Conservation (phyloP, 441 rosid species). For the Euphorbia celastroides region DNA sequence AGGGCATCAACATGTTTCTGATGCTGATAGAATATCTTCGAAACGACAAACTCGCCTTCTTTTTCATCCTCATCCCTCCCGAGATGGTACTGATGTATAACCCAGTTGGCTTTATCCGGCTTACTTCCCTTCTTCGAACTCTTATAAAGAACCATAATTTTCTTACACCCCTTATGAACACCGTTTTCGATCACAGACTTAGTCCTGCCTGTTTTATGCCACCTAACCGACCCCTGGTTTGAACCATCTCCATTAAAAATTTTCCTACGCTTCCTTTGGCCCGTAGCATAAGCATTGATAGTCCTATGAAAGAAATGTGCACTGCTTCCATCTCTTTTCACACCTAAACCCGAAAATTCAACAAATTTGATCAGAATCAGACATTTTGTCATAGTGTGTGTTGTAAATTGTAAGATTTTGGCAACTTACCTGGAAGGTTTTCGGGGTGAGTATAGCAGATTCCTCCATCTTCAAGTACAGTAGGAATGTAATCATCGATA, state of each 20-base stretch:
- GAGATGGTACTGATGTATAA: conserved; percentile 89
- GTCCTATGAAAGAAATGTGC: conserved; percentile 78
- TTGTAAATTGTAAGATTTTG: conserved; percentile 1
- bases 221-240: conserved; percentile 60
- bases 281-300: conserved; percentile 78
- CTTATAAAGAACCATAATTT: conserved; percentile 87
- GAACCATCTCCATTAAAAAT: conserved; percentile 38
- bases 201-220: conserved; percentile 98
- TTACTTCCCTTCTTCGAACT: conserved; percentile 61
- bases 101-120: conserved; percentile 80
- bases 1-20: conserved; percentile 39
- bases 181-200: conserved; percentile 57
- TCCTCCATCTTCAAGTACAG: conserved; percentile 59
- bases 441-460: conserved; percentile 90
- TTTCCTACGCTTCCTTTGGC: conserved; percentile 89
- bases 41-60: conserved; percentile 68
- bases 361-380: background rate
- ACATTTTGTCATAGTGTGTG: background rate
- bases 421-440: conserved; percentile 72
- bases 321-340: conserved; percentile 79
- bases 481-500: conserved; percentile 73
- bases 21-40: conserved; percentile 65
- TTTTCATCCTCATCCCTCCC: conserved; percentile 67
- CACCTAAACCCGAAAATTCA: conserved; percentile 43
- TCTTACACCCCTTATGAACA: conserved; percentile 69